Conservation (phyloP, 129 eudicot species). For the Artemisia tridentata region DNA sequence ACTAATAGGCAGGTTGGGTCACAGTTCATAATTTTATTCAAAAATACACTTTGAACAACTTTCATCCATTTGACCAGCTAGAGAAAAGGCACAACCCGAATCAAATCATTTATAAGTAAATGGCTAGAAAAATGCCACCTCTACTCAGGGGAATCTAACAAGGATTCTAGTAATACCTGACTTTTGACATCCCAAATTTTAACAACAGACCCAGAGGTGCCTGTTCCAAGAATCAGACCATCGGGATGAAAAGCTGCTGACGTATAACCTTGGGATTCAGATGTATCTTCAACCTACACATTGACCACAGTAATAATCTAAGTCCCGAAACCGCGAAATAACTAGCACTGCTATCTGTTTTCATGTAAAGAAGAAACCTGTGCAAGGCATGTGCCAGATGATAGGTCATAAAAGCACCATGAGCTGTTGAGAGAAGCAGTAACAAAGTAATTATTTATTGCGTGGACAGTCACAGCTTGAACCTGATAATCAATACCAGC, state of each 20-base stretch:
- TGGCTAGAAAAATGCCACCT: not conserved
- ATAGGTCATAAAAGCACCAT: slow-evolving; percentile 94
- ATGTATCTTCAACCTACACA: slow-evolving; percentile 74
- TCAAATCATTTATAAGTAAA: too few relatives aligned
- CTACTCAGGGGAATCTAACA: not conserved
- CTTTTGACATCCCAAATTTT: slow-evolving; percentile 97
- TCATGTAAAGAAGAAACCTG: slow-evolving; percentile 56
- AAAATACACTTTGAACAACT: too few relatives aligned
- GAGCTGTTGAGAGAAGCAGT: slow-evolving; percentile 89
- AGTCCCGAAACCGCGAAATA: slow-evolving; percentile 1
- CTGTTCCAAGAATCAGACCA: slow-evolving; percentile 98
- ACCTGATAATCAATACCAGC: slow-evolving; percentile 50
- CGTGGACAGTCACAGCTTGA: slow-evolving; percentile 93
- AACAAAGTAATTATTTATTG: slow-evolving; percentile 88
- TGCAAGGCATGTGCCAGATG: slow-evolving; percentile 83
- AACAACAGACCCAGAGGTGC: slow-evolving; percentile 77
- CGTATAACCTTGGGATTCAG: slow-evolving; percentile 77
- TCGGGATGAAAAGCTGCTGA: slow-evolving; percentile 99
- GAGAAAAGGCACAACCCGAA: too few relatives aligned
- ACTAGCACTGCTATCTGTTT: not conserved
- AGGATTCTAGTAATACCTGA: slow-evolving; percentile 49
- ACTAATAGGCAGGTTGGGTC: not conserved
- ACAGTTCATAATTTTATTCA: not conserved
- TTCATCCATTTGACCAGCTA: not conserved
- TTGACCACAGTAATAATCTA: slow-evolving; percentile 4